A percentile compares a stretch with the other conserved stretches of the same genome.
Evolutionary conservation across 176 grass and related monocot genomes (phyloP).

Genomic region (Aegilops umbellulata): DNA sequence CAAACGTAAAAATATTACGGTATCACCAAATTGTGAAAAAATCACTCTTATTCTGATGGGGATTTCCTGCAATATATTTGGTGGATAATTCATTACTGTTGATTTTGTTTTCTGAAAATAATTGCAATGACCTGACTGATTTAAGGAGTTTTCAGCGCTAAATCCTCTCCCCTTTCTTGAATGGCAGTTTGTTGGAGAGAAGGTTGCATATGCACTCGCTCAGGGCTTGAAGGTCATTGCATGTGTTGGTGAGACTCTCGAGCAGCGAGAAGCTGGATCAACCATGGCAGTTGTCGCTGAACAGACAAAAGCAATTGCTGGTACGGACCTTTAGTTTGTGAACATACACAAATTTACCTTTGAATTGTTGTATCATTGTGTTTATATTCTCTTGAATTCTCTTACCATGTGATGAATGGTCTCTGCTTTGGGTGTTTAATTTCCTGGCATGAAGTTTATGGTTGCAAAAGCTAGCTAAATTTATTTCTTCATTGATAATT

Average conservation of each 20-base stretch:
- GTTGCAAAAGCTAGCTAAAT: not conserved
- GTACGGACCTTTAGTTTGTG: constrained; percentile 37
- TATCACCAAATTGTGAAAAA: not conserved
- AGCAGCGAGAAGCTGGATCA: constrained; percentile 80
- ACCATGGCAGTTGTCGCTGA: constrained; percentile 89
- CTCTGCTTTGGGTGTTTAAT: not conserved
- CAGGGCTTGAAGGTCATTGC: constrained; percentile 97
- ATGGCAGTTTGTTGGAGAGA: constrained; percentile 89
- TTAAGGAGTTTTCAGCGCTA: not conserved
- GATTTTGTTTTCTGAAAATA: not conserved
- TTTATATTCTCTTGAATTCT: too few species aligned
- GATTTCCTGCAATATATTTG: not conserved
- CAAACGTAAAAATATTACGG: not conserved
- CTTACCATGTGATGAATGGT: not conserved
- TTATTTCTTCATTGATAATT: not conserved
- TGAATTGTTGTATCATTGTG: not conserved
- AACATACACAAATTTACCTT: not conserved
- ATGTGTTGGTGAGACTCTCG: constrained; percentile 96
- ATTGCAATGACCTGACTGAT: not conserved
- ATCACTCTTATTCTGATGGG: not conserved
- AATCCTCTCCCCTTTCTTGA: not conserved
- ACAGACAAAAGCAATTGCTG: constrained; percentile 94
- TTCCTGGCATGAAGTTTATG: not conserved
- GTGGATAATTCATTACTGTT: not conserved
- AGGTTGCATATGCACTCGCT: constrained; percentile 85